These are phyloP conservation scores for Yarrowia bubula DNA, from an alignment of 805 yeast species.

Conservation along the genomic window DNA sequence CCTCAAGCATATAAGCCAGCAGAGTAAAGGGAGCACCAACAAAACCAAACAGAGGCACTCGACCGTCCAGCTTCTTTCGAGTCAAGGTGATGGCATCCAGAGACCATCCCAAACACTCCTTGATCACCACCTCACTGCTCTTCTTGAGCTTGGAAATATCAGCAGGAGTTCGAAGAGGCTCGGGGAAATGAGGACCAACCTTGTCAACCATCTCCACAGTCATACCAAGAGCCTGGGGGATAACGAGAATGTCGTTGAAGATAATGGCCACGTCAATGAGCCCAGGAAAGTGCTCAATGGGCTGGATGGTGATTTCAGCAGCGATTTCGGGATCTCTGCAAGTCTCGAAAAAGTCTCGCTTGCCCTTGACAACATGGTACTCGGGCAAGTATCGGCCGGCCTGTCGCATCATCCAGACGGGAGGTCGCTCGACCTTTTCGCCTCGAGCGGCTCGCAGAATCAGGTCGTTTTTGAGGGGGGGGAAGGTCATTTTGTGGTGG, in stretches of 20 bases:
- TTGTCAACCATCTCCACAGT: constrained; percentile 91
- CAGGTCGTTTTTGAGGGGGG: constrained; percentile 72
- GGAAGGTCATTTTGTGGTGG: not conserved
- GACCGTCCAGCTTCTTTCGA: constrained; percentile 78
- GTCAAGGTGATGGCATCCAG: constrained; percentile 89
- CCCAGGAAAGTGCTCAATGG: constrained; percentile 84
- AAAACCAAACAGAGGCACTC: constrained; percentile 92
- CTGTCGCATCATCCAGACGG: constrained; percentile 97
- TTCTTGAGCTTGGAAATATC: constrained; percentile 52
- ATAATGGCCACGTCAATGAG: constrained; percentile 95
- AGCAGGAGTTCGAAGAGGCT: constrained; percentile 73
- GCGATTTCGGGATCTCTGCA: constrained; percentile 95
- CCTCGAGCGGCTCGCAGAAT: constrained; percentile 83
- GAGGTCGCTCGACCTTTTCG: constrained; percentile 92
- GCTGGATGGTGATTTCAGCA: constrained; percentile 91
- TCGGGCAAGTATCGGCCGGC: constrained; percentile 85
- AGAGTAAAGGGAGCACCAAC: constrained; percentile 99
- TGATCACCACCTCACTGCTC: constrained; percentile 65
- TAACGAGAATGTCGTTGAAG: constrained; percentile 90
- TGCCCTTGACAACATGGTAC: constrained; percentile 83
- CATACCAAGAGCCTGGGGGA: constrained; percentile 98
- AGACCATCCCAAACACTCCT: constrained; percentile 86
- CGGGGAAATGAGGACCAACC: constrained; percentile 88
- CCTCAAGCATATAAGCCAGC: constrained; percentile 95
- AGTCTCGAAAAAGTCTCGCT: constrained; percentile 88